A percentile compares a stretch with the other conserved stretches of the same genome.
phyloP scores from a whole-genome alignment of 352 stramenopile species.

The Albugo candida region DNA sequence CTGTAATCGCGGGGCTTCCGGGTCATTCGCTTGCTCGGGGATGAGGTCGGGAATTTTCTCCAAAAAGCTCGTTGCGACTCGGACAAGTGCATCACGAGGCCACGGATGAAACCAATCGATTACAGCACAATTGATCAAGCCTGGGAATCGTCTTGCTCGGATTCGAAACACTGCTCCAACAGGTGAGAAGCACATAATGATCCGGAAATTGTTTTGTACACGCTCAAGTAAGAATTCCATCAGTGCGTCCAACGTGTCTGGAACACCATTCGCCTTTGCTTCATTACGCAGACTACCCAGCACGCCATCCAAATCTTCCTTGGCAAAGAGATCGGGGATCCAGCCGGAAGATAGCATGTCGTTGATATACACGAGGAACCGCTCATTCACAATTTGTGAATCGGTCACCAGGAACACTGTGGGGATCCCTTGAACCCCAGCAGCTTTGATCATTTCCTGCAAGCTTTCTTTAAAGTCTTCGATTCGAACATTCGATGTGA shows the following conservation, averaged over 20 bases:
- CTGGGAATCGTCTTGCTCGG: constrained; percentile 89
- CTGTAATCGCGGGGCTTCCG: constrained; percentile 25
- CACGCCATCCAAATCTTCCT: constrained; percentile 91
- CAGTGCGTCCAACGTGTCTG: constrained; percentile 85
- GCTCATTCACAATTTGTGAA: constrained; percentile 95
- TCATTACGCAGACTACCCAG: constrained; percentile 83
- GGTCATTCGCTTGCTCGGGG: constrained; percentile 18
- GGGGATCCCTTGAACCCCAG: constrained; percentile 85
- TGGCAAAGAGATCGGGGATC: constrained; percentile 94
- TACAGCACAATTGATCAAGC: constrained; percentile 92
- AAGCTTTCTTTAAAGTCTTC: constrained; percentile 95
- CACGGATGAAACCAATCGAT: constrained; percentile 98
- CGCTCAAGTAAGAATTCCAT: constrained; percentile 92
- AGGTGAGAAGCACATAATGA: constrained; percentile 94
- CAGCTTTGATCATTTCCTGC: constrained; percentile 90
- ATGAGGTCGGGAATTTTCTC: constrained; percentile 87
- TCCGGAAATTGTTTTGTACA: constrained; percentile 89
- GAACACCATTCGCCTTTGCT: constrained; percentile 87
- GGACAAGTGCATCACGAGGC: constrained; percentile 91
- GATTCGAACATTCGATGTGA: constrained; percentile 92
- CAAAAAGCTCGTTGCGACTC: constrained; percentile 89
- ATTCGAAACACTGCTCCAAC: constrained; percentile 93
- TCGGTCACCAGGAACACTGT: constrained; percentile 97
- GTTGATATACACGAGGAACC: constrained; percentile 98
- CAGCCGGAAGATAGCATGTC: constrained; percentile 91